A percentile compares a stretch with the other conserved stretches of the same genome.
phyloP scores from a whole-genome alignment of 2,329 filamentous ascomycete species.

The Lasiodiplodia citricola region DNA sequence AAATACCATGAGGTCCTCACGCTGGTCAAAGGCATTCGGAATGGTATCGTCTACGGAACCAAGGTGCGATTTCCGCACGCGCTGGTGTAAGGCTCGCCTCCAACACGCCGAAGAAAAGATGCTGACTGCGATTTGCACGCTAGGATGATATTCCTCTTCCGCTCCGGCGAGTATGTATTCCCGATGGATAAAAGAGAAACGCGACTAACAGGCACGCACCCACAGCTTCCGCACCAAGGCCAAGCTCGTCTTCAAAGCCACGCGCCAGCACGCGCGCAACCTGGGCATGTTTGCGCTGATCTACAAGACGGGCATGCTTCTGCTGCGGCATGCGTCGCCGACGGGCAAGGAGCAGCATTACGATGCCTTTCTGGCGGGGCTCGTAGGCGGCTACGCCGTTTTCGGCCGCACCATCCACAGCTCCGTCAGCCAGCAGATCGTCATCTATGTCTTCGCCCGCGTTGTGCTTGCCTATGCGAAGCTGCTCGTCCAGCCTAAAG shows the following conservation, averaged over 20 bases:
- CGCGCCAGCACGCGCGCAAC: conserved; percentile 87
- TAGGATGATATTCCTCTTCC: conserved; percentile 96
- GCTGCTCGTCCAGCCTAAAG: conserved; percentile 71
- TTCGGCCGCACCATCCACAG: conserved; percentile 83
- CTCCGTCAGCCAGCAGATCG: conserved; percentile 92
- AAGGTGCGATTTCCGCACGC: conserved; percentile 99
- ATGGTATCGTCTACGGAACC: conserved; percentile 94
- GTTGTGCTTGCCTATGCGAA: conserved; percentile 85
- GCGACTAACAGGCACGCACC: background rate
- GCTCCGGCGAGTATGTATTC: conserved; percentile 77
- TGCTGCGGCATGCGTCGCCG: conserved; percentile 64
- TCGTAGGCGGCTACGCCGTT: conserved; percentile 89
- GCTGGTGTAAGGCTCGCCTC: conserved; percentile 66
- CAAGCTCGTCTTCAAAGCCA: conserved; percentile 80
- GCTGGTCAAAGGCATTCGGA: conserved; percentile 90
- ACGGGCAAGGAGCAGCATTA: conserved; percentile 68
- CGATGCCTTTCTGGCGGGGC: conserved; percentile 84
- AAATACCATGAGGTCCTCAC: conserved; percentile 83
- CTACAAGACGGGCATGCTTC: conserved; percentile 83
- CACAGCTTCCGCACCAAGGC: conserved; percentile 74
- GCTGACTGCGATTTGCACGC: background rate
- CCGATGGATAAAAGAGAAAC: background rate
- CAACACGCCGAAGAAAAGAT: background rate
- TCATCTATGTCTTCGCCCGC: conserved; percentile 95
- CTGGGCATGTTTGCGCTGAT: conserved; percentile 88